phyloP scores from a whole-genome alignment of 208 protist genomes.

The Borovskyia barvae region DNA sequence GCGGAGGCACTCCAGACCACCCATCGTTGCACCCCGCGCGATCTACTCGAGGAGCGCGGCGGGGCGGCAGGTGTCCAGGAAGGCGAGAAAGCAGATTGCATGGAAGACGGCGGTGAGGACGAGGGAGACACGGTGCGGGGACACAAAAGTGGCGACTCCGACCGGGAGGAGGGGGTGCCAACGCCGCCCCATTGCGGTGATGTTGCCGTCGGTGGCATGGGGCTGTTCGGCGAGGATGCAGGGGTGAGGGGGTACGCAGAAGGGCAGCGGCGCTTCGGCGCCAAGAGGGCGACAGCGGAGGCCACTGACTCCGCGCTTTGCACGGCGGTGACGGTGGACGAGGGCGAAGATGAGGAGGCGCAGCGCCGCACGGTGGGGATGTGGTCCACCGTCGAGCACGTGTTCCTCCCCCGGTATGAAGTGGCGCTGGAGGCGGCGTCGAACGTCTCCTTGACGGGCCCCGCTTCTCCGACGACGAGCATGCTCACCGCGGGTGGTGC shows the following conservation, averaged over 20 bases:
- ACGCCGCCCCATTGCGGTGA: no score
- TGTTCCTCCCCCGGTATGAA: slow-evolving; percentile 62
- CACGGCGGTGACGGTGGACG: neutral
- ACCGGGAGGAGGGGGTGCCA: neutral
- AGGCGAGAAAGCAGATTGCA: neutral
- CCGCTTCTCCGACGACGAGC: slow-evolving; percentile 11
- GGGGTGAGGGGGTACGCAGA: no score
- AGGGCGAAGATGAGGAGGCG: slow-evolving; percentile 15
- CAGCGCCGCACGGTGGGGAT: slow-evolving; percentile 29
- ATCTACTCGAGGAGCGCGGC: neutral
- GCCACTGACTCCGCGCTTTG: neutral
- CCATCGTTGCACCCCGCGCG: no score
- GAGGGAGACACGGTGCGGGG: slow-evolving; percentile 10
- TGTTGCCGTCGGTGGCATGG: no score
- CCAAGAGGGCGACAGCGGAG: neutral
- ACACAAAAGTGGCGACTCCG: slow-evolving; percentile 16
- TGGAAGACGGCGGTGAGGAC: slow-evolving; percentile 1
- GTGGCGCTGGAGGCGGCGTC: slow-evolving; percentile 22
- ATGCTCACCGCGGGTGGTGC: no score
- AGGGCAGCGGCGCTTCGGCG: neutral
- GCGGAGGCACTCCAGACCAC: no score
- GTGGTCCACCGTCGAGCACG: slow-evolving; percentile 46
- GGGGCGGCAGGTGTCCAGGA: no score
- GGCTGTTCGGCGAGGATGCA: neutral
- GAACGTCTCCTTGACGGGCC: slow-evolving; percentile 8